Evolutionary conservation across 1,284 basidiomycete genomes (phyloP), one percentile per base, ranked within the genome.

Genomic region (Apiotrichum akiyoshidainum): DNA sequence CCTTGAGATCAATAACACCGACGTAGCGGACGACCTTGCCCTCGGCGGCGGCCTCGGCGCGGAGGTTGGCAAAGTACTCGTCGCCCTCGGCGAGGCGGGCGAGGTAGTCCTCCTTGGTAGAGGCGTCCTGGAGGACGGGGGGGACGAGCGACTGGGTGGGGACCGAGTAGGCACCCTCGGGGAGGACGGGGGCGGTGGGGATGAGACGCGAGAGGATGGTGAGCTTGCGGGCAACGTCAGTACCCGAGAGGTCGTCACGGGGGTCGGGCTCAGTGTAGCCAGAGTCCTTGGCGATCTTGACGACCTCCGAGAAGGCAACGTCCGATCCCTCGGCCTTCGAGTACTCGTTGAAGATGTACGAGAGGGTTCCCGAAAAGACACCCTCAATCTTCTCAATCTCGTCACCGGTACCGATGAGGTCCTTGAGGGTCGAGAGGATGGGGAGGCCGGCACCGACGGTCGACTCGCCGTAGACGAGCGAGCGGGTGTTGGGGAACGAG

Each of bases 311-410:
- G 79, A 99, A 98, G 68, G 79, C 80, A 54, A 75, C 75, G 60
- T 74, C 65, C 22, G 71, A 66, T 41, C 74, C 74, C 57, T 72
- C 72, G 41, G 68, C 67, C 60, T 75, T 77, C 6, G 89, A 92
- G 76, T 93, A 99, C 67, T 93, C 87, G 80, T 99, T 99, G 83
- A 99, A 99, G 79, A 99, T 98, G 81, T 99, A 99, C 73, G 89
- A 92, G 81, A 99, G 86, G 0, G 95, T 99, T 5, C 95, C 95
- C 10, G 89, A 92, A 77, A 79, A 78, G n/a, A 79, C 77, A 37
- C 83, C 83, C 69, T 84, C 83, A 59, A 84, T 81, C 71, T 81
- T 81, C 52, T 76, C 73, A 53, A 84, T 79, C 71, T 91, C 87
- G 75, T 99, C 96, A 6, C 95, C 95, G 5, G 94, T 97, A 41